Percentiles rank a stretch among this genome's conserved stretches.
Evolutionary conservation across 805 yeast genomes (phyloP).

Genomic region (Kodamaea neixiangensis): DNA sequence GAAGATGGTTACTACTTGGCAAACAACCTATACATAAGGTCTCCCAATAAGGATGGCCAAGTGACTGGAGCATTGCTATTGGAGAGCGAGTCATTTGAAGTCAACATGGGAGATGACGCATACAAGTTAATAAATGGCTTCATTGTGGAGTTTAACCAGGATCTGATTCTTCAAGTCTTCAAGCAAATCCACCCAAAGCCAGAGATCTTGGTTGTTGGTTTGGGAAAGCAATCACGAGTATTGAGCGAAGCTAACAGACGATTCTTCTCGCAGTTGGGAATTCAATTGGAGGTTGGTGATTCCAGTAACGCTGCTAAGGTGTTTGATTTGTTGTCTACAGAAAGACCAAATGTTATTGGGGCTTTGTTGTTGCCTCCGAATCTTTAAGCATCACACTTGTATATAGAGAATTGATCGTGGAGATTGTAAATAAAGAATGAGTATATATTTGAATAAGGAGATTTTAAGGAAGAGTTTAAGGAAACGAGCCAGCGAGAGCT

Average conservation of each 20-base stretch:
- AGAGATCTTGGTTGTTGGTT: constrained; percentile 69
- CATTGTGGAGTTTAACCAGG: constrained; percentile 51
- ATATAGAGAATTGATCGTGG: neutral
- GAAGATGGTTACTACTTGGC: constrained; percentile 61
- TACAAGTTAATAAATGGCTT: constrained; percentile 49
- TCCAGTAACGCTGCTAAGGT: constrained; percentile 64
- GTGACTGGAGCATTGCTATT: constrained; percentile 51
- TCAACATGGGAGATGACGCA: constrained; percentile 50
- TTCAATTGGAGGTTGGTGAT: constrained; percentile 69
- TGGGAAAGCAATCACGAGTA: constrained; percentile 65
- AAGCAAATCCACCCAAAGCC: constrained; percentile 71
- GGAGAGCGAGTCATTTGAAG: constrained; percentile 61
- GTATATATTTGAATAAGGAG: too few species aligned
- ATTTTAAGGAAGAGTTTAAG: too few species aligned
- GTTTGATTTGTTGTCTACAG: constrained; percentile 77
- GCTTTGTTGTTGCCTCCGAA: constrained; percentile 74
- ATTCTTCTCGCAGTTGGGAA: constrained; percentile 57
- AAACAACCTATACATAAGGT: constrained; percentile 49
- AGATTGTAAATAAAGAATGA: neutral
- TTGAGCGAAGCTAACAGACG: constrained; percentile 56
- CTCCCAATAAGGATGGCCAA: constrained; percentile 40
- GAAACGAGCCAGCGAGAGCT: too few species aligned
- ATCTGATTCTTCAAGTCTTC: constrained; percentile 48
- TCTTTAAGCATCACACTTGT: constrained; percentile 28
- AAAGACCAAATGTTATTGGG: constrained; percentile 72